Base-by-base conservation (phyloP, 257 asterid species). In the Leptodermis oblonga region DNA sequence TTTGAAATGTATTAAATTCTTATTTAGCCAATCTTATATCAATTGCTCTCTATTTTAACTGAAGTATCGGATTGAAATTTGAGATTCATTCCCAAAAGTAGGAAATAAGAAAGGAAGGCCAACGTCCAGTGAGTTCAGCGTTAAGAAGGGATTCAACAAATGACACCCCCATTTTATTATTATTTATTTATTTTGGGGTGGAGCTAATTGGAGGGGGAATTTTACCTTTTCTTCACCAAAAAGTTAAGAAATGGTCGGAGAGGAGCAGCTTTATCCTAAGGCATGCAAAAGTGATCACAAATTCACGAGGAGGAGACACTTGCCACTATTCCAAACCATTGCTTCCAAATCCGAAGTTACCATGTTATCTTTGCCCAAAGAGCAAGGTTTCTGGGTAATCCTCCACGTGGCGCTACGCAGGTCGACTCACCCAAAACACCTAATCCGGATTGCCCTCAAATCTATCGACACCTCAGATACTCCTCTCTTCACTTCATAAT, bases 271-370 rank as follows among this genome's bases (percentile, higher is more conserved):
- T 75, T 56, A 63, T 81, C 45, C 65, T 28, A 58, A 4, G 45
- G 64, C 30, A 10, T 33, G 71, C 63, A 48, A 34, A 58, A 72
- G 67, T 68, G 46, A 72, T 61, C 68, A 30, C 62, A 61, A n/a
- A 34, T 65, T 39, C 49, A 51, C 41, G 28, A 20, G 14, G 30
- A n/a, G 73, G 34, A 41, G 77, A 77, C 79, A 78, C 81, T 73
- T 78, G 67, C 73, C 77, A 56, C 45, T n/a, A 63, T 63, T 56
- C 76, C 64, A 65, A 70, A 48, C 83, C 85, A 61, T 78, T 78
- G 75, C 79, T 72, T 78, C 78, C 77, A 81, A 73, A 75, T 81
- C 81, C 81, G 72, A 49, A 78, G 26, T 70, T 73, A 73, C 77
- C 62, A 31, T 34, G 37, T 69, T 77, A 65, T 70, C 76, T 23